Conservation (phyloP, 768 basidiomycete genomes). For the Naganishia kalamii region DNA sequence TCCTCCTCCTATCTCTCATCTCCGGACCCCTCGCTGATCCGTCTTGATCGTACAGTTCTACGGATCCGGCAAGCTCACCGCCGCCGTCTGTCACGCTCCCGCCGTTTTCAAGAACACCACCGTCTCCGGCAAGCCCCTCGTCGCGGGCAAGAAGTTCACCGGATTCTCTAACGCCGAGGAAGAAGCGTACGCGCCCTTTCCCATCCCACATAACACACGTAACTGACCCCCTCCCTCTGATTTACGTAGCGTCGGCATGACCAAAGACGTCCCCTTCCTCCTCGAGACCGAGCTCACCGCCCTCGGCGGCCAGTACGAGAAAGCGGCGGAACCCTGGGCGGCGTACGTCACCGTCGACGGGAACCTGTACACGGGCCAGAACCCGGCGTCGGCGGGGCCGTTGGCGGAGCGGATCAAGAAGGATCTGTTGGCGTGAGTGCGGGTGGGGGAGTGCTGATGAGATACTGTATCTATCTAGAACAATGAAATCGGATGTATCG, state of each 20-base stretch:
- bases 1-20: constrained; percentile 12
- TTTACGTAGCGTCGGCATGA: constrained; percentile 3
- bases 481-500: too few relatives aligned
- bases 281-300: constrained; percentile 45
- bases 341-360: constrained; percentile 49
- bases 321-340: constrained; percentile 56
- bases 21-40: not conserved
- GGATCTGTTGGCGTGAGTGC: constrained; percentile 44
- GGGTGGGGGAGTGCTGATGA: too few relatives aligned
- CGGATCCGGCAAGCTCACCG: constrained; percentile 58
- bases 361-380: constrained; percentile 58
- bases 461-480: too few relatives aligned
- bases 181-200: constrained; percentile 29
- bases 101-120: constrained; percentile 54
- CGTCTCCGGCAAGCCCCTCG: constrained; percentile 59
- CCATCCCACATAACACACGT: constrained; percentile 33
- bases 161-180: constrained; percentile 72
- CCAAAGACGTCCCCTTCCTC: constrained; percentile 61
- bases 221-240: not conserved
- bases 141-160: constrained; percentile 56
- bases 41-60: constrained; percentile 57
- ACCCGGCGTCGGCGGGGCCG: constrained; percentile 60
- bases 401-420: constrained; percentile 58
- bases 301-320: constrained; percentile 52
- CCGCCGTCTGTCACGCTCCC: constrained; percentile 76